Evolutionary conservation across 345 rosid species (phyloP), one percentile per base, ranked within the genome.

Genomic region (Salix viminalis): DNA sequence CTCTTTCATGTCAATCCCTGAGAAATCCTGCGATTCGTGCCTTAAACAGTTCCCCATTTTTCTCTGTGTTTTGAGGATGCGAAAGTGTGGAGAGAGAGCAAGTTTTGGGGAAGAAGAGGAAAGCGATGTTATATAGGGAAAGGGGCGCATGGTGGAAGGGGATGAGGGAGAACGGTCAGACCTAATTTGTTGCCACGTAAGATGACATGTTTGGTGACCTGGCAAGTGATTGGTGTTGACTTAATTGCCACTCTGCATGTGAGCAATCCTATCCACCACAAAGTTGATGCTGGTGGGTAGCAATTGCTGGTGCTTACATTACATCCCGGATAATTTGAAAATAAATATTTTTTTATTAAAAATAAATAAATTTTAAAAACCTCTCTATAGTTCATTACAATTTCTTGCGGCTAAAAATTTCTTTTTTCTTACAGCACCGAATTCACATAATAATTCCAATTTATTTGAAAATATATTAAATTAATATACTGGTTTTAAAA

Each of bases 21-120:
- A 58, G 23, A n/a, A 10, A 54, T 8, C 23, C 60, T 54, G 60
- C 2, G 88, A 84, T 41, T 79, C 82, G 54, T 65, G 87, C 60
- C 79, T 19, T 23, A 88, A 13, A 78, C 90, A 88, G 67, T 90
- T 90, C 8, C 93, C 91, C 93, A 90, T 87, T 42, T 39, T 1
- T 69, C 5, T 23, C 12, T 3, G 2, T 46, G 0, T 23, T 3
- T 34, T 30, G 3, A 32, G 65, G 46, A n/a, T 65, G 64, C 2
- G 69, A 30, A 11, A n/a, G 26, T 66, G n/a, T 37, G 56, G 67
- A 0, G 64, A 54, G 75, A 73, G 42, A 23, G 46, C 61, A 19
- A 76, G 81, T 8, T 69, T 61, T 61, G 76, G 69, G 23, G 26
- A 34, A 9, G 71, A 66, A 67, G 71, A 66, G 32, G 30, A 26